Evolutionary conservation across 179 eudicot species (phyloP).

Genomic region (Actinidia chinensis): DNA sequence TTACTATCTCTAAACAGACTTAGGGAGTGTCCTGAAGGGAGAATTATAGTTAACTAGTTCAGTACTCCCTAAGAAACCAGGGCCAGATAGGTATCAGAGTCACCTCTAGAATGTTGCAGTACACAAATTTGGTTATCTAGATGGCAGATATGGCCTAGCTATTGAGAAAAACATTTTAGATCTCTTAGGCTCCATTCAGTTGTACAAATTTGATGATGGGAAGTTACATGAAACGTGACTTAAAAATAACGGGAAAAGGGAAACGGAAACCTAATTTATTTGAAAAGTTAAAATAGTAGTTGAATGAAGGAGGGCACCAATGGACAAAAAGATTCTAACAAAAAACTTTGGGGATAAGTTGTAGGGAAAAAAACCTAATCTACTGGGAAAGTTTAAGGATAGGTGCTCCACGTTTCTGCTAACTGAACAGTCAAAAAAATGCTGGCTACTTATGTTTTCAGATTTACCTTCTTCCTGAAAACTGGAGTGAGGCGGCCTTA

Average conservation of each 20-base stretch:
- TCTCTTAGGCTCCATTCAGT: background rate
- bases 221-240: background rate
- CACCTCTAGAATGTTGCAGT: background rate
- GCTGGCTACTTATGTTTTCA: no score
- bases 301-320: no score
- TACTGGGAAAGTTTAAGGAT: no score
- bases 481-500: no score
- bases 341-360: no score
- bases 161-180: background rate
- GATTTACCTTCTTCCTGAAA: no score
- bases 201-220: background rate
- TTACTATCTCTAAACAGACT: background rate
- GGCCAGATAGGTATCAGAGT: background rate
- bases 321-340: no score
- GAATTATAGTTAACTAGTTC: background rate
- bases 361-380: no score
- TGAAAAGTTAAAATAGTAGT: no score
- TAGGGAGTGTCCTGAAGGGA: background rate
- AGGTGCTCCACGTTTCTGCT: background rate
- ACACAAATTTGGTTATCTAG: background rate
- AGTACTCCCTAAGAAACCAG: background rate
- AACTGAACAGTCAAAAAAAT: background rate
- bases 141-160: background rate
- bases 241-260: background rate
- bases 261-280: no score